These are phyloP conservation scores for Bipolaris cookei DNA, from an alignment of 2,329 filamentous ascomycete species.

Conservation along the genomic window DNA sequence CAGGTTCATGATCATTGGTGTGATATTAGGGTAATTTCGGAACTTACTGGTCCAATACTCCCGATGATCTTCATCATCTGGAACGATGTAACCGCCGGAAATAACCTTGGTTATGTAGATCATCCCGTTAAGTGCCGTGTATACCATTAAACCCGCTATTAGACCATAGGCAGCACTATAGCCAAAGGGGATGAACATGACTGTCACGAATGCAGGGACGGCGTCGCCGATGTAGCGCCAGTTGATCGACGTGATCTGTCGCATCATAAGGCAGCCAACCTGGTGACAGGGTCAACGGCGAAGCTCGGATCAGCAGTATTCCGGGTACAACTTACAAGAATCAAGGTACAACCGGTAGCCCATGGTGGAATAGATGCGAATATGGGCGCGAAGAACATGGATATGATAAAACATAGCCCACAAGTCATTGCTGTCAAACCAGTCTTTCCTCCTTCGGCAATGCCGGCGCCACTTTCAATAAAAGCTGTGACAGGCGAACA, in stretches of 20 bases:
- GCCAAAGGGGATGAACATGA: conserved; percentile 85
- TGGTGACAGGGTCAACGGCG: conserved; percentile 25
- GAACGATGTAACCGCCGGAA: conserved; percentile 72
- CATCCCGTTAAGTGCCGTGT: conserved; percentile 73
- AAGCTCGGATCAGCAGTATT: not conserved
- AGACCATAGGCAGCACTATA: conserved; percentile 88
- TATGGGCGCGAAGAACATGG: conserved; percentile 88
- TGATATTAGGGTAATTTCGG: not conserved
- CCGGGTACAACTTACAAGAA: conserved; percentile 65
- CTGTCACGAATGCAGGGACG: conserved; percentile 81
- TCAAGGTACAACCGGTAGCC: conserved; percentile 84
- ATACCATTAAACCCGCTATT: conserved; percentile 78
- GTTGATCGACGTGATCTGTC: conserved; percentile 80
- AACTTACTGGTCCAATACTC: conserved; percentile 78
- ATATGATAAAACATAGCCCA: conserved; percentile 83
- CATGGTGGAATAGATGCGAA: conserved; percentile 89
- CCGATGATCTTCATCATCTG: conserved; percentile 75
- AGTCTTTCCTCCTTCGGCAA: conserved; percentile 84
- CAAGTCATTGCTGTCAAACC: conserved; percentile 80
- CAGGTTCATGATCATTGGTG: not conserved
- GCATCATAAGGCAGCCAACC: conserved; percentile 76
- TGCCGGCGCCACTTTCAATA: conserved; percentile 85
- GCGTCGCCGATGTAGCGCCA: conserved; percentile 86
- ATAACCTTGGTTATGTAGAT: conserved; percentile 72
- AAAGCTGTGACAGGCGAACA: conserved; percentile 84